Base-by-base conservation (phyloP, 441 rosid genomes). In the Jatropha podagrica region DNA sequence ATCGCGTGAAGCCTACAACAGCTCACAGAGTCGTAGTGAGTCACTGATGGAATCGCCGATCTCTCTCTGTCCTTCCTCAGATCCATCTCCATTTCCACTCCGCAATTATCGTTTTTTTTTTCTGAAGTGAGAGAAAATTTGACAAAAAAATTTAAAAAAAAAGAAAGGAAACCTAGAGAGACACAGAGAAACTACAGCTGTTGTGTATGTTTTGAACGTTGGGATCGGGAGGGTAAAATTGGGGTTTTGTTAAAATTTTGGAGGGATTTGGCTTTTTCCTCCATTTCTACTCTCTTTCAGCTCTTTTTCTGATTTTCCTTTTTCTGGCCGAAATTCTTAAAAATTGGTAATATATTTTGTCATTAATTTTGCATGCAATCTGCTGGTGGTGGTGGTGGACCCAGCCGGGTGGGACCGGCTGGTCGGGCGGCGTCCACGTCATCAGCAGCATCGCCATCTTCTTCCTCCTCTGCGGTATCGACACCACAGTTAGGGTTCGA, bases 371-470 rank as follows among this genome's bases (percentile, higher is more conserved):
- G 88, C 81, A 96, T 96, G 98, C 98, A 94, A 83, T 88, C 98
- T 77, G 97, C 91, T 62, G 89, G 83, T 72, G 88, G 86, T 65
- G 93, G 87, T 60, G 94, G 91, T 81, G 98, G 93, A 74, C 86
- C 98, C 84, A 59, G 90, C 85, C 86, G 97, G 79, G 82, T 83
- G 85, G 92, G 91, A 37, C 92, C 89, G 65, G 88, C 89, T 55
- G 96, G 90, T 77, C 92, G 97, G 85, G 89, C 96, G 40, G 89
- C 95, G 27, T 87, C 97, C 79, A 88, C 95, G 48, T 89, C 98
- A 65, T 91, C 98, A 32, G 95, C 98, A 37, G 98, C 99, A 14
- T 93, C 99, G 72, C 97, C 99, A 17, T 82, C 99, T 64, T 96
- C 99, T 13, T 96, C 99, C 1, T 94, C 99, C 8, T 94, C 99